Evolutionary conservation across 1,139 yeast species (phyloP), one percentile per base, ranked within the genome.

Genomic region (Wickerhamiella infanticola): DNA sequence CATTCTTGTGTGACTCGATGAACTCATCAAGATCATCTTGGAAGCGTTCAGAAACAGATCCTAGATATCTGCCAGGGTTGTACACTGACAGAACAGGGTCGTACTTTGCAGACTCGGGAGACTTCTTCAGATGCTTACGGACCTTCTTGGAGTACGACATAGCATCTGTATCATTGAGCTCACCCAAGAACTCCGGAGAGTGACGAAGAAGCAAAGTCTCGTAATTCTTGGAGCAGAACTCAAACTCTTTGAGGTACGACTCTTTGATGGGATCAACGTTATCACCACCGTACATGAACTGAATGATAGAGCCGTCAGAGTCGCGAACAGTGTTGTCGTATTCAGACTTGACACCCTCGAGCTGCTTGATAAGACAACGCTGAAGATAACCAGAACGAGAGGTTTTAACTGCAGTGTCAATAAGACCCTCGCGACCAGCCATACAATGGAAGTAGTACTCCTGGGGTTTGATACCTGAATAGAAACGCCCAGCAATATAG

Each of bases 341-440:
- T 45, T 85, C 76, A 40, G 86, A 81, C 58, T 85, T 94, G 36
- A 93, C 94, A 70, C 98, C 98, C 66, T 93, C 99, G 55, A 93
- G 74, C 68, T 90, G 98, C 66, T 93, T 93, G 52, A 95, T 90
- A 68, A 93, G 75, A 76, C 98, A 93, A 70, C 99, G 81, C 69
- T 93, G 99, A 64, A 93, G 75, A 68, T 93, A 93, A 63, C 99
- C 99, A 47, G 98, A 88, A 69, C 96, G 81, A 26, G 97, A 85
- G 7, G 99, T 93, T 68, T 93, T 93, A 55, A 93, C 98, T 47
- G 99, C 98, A 49, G 99, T 93, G 73, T 93, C 99, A 69, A 93
- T 93, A 62, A 93, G 76, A 68, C 99, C 99, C 74, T 93, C 99
- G 72, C 99, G 81, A 65, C 99, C 99, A 49, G 99, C 99, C 99